A percentile compares a stretch with the other conserved stretches of the same genome.
These are phyloP conservation scores for Cystoisospora suis DNA, from an alignment of 169 alveolate genomes.

Conservation along the genomic window DNA sequence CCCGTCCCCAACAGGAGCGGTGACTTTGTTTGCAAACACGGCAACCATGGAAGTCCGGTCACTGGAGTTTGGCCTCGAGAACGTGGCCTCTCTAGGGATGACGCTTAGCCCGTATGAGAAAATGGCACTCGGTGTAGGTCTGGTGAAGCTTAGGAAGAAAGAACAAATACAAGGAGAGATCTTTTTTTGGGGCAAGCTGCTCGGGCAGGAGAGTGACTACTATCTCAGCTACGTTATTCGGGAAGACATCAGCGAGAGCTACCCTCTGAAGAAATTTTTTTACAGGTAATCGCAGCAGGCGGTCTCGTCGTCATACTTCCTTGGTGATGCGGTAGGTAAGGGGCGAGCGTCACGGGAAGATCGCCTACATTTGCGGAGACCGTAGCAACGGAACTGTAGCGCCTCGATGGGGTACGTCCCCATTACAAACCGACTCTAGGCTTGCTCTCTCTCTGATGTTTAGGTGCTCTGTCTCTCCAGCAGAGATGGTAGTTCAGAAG, in stretches of 20 bases:
- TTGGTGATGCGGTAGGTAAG: too few species aligned
- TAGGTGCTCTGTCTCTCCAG: too few species aligned
- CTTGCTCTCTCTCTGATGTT: too few species aligned
- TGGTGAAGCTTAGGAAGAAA: slow-evolving; percentile 17
- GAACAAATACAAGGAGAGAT: not conserved
- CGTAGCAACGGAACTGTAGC: too few species aligned
- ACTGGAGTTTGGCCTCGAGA: slow-evolving; percentile 39
- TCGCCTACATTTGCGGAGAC: too few species aligned
- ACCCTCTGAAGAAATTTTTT: slow-evolving; percentile 48
- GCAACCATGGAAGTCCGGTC: slow-evolving; percentile 52
- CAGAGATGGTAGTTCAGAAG: too few species aligned
- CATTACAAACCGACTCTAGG: too few species aligned
- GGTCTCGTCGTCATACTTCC: not conserved
- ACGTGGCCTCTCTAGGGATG: slow-evolving; percentile 29
- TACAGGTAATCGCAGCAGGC: slow-evolving; percentile 34
- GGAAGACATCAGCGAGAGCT: slow-evolving; percentile 26
- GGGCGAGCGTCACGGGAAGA: too few species aligned
- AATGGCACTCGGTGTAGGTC: slow-evolving; percentile 31
- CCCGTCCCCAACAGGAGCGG: too few species aligned
- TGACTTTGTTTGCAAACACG: too few species aligned
- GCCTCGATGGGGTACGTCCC: too few species aligned
- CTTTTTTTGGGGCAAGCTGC: slow-evolving; percentile 53
- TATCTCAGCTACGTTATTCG: slow-evolving; percentile 37
- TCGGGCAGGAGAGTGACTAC: slow-evolving; percentile 43
- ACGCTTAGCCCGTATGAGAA: slow-evolving; percentile 46